A percentile compares a stretch with the other conserved stretches of the same genome.
Conservation (phyloP, 768 basidiomycete genomes). For the Brasilioporus rufonigricans region DNA sequence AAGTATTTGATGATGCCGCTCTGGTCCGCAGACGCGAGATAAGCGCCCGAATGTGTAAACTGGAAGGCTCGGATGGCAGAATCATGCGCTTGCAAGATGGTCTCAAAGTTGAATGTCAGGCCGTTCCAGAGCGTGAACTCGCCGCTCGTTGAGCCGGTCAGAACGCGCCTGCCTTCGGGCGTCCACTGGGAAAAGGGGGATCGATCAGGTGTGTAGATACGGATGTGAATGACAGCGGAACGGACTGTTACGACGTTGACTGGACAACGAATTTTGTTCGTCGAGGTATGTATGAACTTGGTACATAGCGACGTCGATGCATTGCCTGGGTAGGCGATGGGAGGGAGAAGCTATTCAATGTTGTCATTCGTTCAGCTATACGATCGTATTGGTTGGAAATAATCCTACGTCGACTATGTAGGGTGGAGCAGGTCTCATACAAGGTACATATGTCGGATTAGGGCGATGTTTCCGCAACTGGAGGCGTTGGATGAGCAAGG, state of each 20-base stretch:
- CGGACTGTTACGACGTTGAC: constrained; percentile 92
- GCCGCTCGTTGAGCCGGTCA: constrained; percentile 95
- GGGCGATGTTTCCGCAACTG: constrained; percentile 79
- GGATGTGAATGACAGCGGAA: constrained; percentile 17
- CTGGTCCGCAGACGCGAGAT: constrained; percentile 91
- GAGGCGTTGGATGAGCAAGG: not conserved
- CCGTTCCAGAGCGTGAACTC: constrained; percentile 99
- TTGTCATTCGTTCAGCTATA: constrained; percentile 28
- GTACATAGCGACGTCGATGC: constrained; percentile 92
- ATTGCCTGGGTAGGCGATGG: constrained; percentile 89
- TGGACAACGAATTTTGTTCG: constrained; percentile 97
- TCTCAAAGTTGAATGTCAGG: constrained; percentile 98
- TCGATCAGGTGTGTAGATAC: not conserved
- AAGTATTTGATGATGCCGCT: constrained; percentile 97
- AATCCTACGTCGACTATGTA: constrained; percentile 82
- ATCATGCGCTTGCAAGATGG: constrained; percentile 98
- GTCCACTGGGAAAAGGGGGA: constrained; percentile 72
- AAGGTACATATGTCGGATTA: constrained; percentile 71
- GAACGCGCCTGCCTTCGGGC: constrained; percentile 87
- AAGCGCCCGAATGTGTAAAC: constrained; percentile 92
- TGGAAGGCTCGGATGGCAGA: constrained; percentile 85
- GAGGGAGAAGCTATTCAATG: constrained; percentile 76
- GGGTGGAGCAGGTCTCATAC: constrained; percentile 80
- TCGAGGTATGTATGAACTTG: constrained; percentile 97
- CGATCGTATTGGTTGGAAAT: constrained; percentile 11